Conservation (phyloP, 1,284 basidiomycete genomes). For the Heterobasidion annosum region DNA sequence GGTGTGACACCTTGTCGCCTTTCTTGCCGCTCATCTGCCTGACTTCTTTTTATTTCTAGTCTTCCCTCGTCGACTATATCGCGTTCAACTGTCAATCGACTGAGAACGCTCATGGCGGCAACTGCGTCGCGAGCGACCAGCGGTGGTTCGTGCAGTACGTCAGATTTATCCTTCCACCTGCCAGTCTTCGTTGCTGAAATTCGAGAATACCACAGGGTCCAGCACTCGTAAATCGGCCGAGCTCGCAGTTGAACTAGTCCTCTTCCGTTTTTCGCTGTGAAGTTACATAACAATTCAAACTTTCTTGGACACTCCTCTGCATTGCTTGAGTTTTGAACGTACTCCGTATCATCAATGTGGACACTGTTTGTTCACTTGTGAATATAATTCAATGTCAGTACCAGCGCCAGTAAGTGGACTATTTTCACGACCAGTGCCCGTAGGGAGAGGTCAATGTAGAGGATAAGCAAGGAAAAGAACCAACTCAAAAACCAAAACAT, state of each 20-base stretch:
- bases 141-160: conserved; percentile 35
- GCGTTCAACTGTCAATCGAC: conserved; percentile 34
- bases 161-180: background rate
- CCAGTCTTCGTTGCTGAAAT: background rate
- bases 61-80: conserved; percentile 28
- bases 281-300: background rate
- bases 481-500: background rate
- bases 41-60: conserved; percentile 14
- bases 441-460: no score
- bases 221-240: background rate
- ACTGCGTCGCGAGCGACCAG: conserved; percentile 35
- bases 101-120: conserved; percentile 40
- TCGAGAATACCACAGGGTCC: background rate
- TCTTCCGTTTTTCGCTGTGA: no score
- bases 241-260: no score
- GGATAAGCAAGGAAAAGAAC: background rate
- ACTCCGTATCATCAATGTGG: no score
- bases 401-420: no score
- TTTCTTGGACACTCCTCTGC: no score
- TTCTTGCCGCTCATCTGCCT: background rate
- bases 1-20: conserved; percentile 10
- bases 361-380: no score
- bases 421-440: no score
- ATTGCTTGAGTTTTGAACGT: no score
- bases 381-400: no score